Conservation (phyloP, 1,284 basidiomycete species). For the Pseudozyma thailandica region DNA sequence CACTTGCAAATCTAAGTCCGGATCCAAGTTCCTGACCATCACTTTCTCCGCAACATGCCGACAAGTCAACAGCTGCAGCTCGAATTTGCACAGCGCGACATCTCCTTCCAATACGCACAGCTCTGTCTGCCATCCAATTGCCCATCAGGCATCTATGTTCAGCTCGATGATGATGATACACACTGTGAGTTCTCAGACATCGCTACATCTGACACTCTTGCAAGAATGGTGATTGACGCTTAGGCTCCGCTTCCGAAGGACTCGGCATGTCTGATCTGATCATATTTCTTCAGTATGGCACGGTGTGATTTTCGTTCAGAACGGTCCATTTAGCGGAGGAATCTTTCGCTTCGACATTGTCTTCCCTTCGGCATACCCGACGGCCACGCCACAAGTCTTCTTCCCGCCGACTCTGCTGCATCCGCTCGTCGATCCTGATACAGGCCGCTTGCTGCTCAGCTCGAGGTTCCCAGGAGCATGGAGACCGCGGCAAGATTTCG, state of each 20-base stretch:
- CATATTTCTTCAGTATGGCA: conserved; percentile 35
- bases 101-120: conserved; percentile 50
- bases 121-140: conserved; percentile 43
- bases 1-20: no score
- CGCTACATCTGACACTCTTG: background rate
- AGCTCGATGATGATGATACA: conserved; percentile 47
- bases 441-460: conserved; percentile 35
- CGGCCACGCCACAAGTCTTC: conserved; percentile 44
- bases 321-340: conserved; percentile 48
- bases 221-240: no score
- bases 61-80: conserved; percentile 28
- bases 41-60: conserved; percentile 37
- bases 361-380: conserved; percentile 41
- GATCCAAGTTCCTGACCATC: no score
- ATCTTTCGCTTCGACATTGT: conserved; percentile 60
- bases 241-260: no score
- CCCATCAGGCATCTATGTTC: conserved; percentile 48
- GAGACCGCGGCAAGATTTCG: conserved; percentile 40
- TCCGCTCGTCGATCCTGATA: conserved; percentile 51
- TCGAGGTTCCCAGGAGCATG: conserved; percentile 37
- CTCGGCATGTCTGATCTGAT: no score
- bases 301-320: conserved; percentile 48
- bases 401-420: conserved; percentile 53
- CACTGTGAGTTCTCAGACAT: conserved; percentile 10
- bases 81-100: conserved; percentile 47